Evolutionary conservation across 208 protist species (phyloP).

Genomic region (Angomonas deanei): DNA sequence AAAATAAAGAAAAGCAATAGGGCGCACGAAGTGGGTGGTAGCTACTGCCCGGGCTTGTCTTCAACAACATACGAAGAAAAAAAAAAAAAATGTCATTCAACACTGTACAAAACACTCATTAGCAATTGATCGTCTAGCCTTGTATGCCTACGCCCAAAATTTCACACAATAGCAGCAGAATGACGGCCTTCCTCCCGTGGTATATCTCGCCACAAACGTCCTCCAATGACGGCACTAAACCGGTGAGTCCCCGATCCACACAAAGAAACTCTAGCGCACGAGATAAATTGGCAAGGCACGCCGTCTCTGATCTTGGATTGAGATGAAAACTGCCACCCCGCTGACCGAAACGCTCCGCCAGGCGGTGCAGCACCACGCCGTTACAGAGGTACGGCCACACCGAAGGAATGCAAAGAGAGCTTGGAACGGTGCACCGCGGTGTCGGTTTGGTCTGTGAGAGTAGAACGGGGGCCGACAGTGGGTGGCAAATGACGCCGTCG

Average conservation of each 20-base stretch:
- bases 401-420: conserved; percentile 50
- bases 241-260: neutral
- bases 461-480: conserved; percentile 52
- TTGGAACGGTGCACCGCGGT: conserved; percentile 19
- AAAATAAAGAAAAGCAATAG: conserved; percentile 3
- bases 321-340: conserved; percentile 15
- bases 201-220: conserved; percentile 27
- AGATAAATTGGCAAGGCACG: conserved; percentile 53
- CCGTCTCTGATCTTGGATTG: conserved; percentile 43
- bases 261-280: conserved; percentile 24
- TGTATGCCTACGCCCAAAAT: too few relatives aligned
- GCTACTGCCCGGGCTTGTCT: too few relatives aligned
- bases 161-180: neutral
- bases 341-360: conserved; percentile 24
- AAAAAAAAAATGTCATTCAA: conserved; percentile 6
- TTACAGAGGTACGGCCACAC: conserved; percentile 80
- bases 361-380: conserved; percentile 45
- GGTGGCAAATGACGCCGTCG: conserved; percentile 44
- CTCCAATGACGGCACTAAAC: neutral
- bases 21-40: neutral
- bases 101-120: neutral
- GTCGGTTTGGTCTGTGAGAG: conserved; percentile 15
- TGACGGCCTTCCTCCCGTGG: conserved; percentile 20
- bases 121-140: too few relatives aligned
- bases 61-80: too few relatives aligned